phyloP scores from a whole-genome alignment of 768 basidiomycete genomes.

The Sistotremastrum suecicum region DNA sequence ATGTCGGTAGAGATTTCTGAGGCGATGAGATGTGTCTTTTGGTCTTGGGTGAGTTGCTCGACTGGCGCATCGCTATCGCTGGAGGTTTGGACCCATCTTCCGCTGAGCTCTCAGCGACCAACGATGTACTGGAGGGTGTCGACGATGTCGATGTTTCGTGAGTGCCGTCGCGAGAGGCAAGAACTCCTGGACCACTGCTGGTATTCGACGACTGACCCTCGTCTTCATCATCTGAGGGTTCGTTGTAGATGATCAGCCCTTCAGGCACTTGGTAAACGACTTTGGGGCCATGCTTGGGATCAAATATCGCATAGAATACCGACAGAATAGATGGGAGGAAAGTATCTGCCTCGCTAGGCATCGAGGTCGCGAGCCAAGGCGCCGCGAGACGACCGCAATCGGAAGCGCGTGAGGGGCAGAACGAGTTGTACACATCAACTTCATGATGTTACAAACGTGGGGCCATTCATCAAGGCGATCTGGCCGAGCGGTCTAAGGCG shows the following conservation, averaged over 20 bases:
- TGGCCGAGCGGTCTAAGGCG: slow-evolving; percentile 14
- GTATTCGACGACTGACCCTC: not conserved
- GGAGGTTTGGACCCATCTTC: not conserved
- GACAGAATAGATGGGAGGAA: slow-evolving; percentile 71
- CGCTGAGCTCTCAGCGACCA: not conserved
- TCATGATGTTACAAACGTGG: no score
- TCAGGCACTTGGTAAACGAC: slow-evolving; percentile 93
- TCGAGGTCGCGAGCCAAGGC: slow-evolving; percentile 6
- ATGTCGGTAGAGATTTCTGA: not conserved
- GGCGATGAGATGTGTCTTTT: no score
- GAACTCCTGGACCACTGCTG: not conserved
- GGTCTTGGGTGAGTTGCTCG: not conserved
- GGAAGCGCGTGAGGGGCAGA: no score
- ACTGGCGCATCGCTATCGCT: not conserved
- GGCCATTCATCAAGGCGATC: no score
- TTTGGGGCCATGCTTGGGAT: slow-evolving; percentile 71
- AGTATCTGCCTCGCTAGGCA: slow-evolving; percentile 42
- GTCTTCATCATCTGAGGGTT: not conserved
- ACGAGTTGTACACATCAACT: no score
- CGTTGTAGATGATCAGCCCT: slow-evolving; percentile 41
- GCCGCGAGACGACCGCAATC: no score
- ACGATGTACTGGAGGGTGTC: not conserved
- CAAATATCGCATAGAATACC: slow-evolving; percentile 91
- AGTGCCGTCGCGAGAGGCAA: not conserved
- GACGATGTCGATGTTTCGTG: not conserved